Conservation (phyloP, 331 rosid genomes). For the Stylosanthes scabra region DNA sequence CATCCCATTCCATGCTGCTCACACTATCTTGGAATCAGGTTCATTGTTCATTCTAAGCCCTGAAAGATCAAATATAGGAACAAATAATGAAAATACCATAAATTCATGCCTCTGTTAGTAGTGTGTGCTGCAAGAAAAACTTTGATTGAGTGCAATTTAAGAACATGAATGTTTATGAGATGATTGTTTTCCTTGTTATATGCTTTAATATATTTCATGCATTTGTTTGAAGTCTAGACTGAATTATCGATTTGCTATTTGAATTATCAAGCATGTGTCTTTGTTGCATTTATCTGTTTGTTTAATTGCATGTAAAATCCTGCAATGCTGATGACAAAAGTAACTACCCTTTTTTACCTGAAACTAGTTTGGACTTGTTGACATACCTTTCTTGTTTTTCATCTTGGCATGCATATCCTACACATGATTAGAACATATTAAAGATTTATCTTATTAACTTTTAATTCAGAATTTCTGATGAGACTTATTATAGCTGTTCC, state of each 20-base stretch:
- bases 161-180: slow-evolving; percentile 9
- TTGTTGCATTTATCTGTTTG: neutral
- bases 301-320: neutral
- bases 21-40: slow-evolving; percentile 84
- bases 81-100: neutral
- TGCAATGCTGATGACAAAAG: slow-evolving; percentile 20
- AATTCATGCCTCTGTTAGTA: slow-evolving; percentile 21
- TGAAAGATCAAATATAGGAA: neutral
- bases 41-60: neutral
- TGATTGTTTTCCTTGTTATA: neutral
- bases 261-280: slow-evolving; percentile 20
- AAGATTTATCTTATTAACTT: slow-evolving; percentile 22
- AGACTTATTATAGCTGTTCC: slow-evolving; percentile 4
- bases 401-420: neutral
- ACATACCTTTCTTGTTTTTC: slow-evolving; percentile 16
- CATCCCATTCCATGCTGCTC: slow-evolving; percentile 92
- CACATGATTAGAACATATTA: neutral
- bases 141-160: slow-evolving; percentile 21
- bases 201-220: slow-evolving; percentile 6
- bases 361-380: slow-evolving; percentile 2
- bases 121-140: neutral
- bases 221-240: slow-evolving; percentile 19
- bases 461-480: slow-evolving; percentile 15
- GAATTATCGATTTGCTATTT: slow-evolving; percentile 1
- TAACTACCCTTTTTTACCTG: neutral